Evolutionary conservation across 495 filamentous ascomycete species (phyloP), one percentile per base, ranked within the genome.

Genomic region (Xylona heveae): DNA sequence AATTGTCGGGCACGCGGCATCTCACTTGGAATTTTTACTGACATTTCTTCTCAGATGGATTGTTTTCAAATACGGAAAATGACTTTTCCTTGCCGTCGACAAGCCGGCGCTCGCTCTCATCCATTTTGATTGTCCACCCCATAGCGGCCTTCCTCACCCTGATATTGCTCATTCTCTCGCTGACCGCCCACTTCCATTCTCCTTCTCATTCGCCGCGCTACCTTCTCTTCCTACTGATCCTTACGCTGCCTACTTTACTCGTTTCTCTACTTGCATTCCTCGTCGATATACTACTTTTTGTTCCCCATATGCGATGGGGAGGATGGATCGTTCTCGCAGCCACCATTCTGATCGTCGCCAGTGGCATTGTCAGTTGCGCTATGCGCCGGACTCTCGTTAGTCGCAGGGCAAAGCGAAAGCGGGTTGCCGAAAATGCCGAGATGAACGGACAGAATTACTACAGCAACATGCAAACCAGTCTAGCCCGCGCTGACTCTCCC

Each of bases 371-470:
- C 31, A 84, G 79, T 6, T 97, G 88, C 47, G 82, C 82, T n/a
- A 95, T 95, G 83, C 76, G 88, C 37, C 72, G 88, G 28, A 92
- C 85, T 1, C 59, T 97, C 7, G 84, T 95, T 32, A 76, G 77
- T 46, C 69, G 84, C 31, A 93, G 93, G 56, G 83, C 85, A 7
- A 61, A 84, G 37, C 82, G 83, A 61, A 81, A 71, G 58, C 68
- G 83, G 17, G 92, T 97, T 45, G 78, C 74, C 1, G 78, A 88
- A 43, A 92, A 92, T 48, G 71, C 82, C 2, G 81, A 92, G 44
- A 93, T 92, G 82, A 95, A 78, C 48, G 83, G 83, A 13, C 67
- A 84, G 38, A 84, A 79, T 47, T 94, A 74, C 49, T 93, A 90
- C 49, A 75, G 72, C 41, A 70, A 76, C 30, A 52, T 56, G 0